phyloP scores from a whole-genome alignment of 805 yeast genomes.

The Pichia insulana region DNA sequence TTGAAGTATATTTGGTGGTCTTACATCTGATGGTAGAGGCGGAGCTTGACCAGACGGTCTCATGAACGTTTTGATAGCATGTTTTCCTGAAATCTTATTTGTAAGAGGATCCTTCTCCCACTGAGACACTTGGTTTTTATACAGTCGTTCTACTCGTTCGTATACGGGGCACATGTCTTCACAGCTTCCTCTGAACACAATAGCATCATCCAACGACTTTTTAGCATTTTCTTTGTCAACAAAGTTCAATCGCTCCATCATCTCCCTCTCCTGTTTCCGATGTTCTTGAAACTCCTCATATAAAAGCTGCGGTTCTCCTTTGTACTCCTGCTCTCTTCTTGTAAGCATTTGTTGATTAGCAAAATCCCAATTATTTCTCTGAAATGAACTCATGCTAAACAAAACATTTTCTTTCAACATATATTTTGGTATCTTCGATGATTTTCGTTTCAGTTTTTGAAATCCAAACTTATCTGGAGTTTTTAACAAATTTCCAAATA shows the following conservation, averaged over 20 bases:
- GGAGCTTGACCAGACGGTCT: conserved; percentile 99
- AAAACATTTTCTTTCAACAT: conserved; percentile 25
- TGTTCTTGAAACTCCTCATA: conserved; percentile 68
- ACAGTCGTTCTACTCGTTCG: conserved; percentile 80
- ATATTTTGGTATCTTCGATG: conserved; percentile 23
- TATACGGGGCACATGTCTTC: conserved; percentile 90
- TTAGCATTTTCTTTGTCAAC: conserved; percentile 83
- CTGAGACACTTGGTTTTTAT: conserved; percentile 76
- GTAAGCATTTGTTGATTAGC: conserved; percentile 60
- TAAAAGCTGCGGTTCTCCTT: conserved; percentile 55
- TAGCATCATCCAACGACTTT: conserved; percentile 82
- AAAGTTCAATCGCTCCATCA: conserved; percentile 72
- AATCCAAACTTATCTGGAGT: conserved; percentile 26
- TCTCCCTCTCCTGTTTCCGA: conserved; percentile 64
- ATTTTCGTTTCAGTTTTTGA: conserved; percentile 14
- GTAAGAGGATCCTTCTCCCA: conserved; percentile 62
- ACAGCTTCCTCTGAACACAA: conserved; percentile 81
- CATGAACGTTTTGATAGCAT: conserved; percentile 85
- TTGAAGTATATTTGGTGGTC: conserved; percentile 76
- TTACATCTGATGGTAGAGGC: conserved; percentile 92
- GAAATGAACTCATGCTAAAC: conserved; percentile 28
- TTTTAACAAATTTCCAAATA: conserved; percentile 24
- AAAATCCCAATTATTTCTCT: conserved; percentile 57
- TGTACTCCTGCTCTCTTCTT: conserved; percentile 35
- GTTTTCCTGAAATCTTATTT: conserved; percentile 44